These are phyloP conservation scores for Boletellus emodensis DNA, from an alignment of 768 basidiomycete genomes.

Conservation along the genomic window DNA sequence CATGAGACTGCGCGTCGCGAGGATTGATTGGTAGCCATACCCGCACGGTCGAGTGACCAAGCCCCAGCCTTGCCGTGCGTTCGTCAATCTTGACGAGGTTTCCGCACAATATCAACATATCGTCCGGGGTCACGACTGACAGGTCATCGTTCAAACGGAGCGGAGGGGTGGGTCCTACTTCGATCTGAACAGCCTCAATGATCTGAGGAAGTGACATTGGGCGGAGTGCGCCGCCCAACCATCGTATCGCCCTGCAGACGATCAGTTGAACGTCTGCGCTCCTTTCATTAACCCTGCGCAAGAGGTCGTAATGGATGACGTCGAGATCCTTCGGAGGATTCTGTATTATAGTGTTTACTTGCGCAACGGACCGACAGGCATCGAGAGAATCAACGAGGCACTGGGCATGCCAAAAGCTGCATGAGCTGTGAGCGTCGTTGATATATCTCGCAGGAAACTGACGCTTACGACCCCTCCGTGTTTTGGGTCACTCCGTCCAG, in stretches of 20 bases:
- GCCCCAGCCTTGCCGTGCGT: constrained; percentile 16
- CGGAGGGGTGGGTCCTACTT: constrained; percentile 18
- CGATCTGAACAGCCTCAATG: constrained; percentile 29
- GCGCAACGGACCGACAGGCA: constrained; percentile 22
- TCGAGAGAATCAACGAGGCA: constrained; percentile 26
- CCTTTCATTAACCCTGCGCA: constrained; percentile 20
- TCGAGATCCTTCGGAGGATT: constrained; percentile 20
- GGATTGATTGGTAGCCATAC: constrained; percentile 7
- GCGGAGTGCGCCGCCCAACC: constrained; percentile 27
- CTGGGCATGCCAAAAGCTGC: constrained; percentile 28
- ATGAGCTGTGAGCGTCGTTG: background rate
- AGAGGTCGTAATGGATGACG: constrained; percentile 18
- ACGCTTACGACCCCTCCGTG: constrained; percentile 20
- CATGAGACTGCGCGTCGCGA: background rate
- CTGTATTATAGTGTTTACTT: constrained; percentile 19
- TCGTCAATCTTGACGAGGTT: constrained; percentile 26
- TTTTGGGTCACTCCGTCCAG: constrained; percentile 11
- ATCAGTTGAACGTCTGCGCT: constrained; percentile 22
- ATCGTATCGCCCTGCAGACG: constrained; percentile 21
- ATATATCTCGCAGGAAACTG: background rate
- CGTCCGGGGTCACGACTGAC: constrained; percentile 22
- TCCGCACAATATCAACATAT: constrained; percentile 26
- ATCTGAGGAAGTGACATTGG: constrained; percentile 24
- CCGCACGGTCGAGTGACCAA: constrained; percentile 22
- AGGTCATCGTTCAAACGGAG: constrained; percentile 24